Conservation (phyloP, 2,329 filamentous ascomycete genomes). For the Paraphaeosphaeria minitans region DNA sequence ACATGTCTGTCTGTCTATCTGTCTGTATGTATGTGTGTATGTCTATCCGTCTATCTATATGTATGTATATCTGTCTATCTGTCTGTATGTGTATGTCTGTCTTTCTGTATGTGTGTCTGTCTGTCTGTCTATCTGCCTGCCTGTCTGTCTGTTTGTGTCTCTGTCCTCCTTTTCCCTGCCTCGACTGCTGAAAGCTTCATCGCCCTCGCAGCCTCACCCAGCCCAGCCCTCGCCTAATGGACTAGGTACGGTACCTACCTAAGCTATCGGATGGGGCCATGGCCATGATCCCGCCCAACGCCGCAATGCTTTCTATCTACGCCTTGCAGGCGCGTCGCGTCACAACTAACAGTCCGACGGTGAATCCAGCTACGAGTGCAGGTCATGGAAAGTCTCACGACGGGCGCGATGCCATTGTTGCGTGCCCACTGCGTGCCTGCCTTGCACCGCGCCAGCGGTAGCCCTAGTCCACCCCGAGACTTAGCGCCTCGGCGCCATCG, state of each 20-base stretch:
- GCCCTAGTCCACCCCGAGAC: not conserved
- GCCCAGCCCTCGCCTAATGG: slow-evolving; percentile 11
- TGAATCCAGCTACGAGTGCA: not conserved
- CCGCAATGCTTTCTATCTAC: not conserved
- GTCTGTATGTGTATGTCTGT: too few species aligned
- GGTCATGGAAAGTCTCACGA: not conserved
- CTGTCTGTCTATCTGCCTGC: too few species aligned
- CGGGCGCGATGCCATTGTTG: not conserved
- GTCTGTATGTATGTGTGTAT: too few species aligned
- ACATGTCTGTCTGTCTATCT: too few species aligned
- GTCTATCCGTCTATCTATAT: too few species aligned
- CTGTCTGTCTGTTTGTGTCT: too few species aligned
- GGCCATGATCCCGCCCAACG: not conserved
- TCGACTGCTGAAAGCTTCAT: slow-evolving; percentile 13
- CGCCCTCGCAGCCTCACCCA: slow-evolving; percentile 11
- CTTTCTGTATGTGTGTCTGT: too few species aligned
- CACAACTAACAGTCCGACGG: too few species aligned
- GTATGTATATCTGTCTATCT: too few species aligned
- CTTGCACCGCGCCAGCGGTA: slow-evolving; percentile 1
- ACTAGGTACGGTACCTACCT: too few species aligned
- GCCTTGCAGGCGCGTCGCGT: not conserved
- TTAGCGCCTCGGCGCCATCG: slow-evolving; percentile 9
- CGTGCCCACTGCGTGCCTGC: not conserved
- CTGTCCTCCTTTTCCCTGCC: slow-evolving; percentile 9
- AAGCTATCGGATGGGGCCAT: slow-evolving; percentile 19